Percentiles rank a stretch among this genome's conserved stretches.
Conservation (phyloP, 176 grass and related monocot genomes). For the Ananas comosus region DNA sequence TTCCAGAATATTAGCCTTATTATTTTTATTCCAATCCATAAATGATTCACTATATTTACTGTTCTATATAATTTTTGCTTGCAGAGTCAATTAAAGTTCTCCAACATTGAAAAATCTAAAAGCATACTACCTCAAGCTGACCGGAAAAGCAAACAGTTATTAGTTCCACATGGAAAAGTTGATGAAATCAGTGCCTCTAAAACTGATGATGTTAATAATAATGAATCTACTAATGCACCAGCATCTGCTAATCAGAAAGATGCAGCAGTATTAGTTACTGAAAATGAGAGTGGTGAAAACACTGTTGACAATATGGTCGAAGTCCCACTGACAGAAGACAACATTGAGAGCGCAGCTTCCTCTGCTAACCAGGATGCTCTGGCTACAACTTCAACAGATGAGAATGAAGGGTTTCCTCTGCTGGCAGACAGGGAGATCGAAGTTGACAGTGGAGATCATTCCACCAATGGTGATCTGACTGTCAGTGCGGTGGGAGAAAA, state of each 20-base stretch:
- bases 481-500: slow-evolving; percentile 40
- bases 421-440: slow-evolving; percentile 28
- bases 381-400: slow-evolving; percentile 21
- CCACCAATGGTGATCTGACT: slow-evolving; percentile 30
- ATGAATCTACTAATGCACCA: slow-evolving; percentile 32
- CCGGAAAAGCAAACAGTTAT: slow-evolving; percentile 39
- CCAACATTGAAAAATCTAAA: slow-evolving; percentile 23
- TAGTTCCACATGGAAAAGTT: slow-evolving; percentile 31
- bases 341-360: slow-evolving; percentile 27
- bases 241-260: slow-evolving; percentile 24
- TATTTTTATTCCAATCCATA: not conserved
- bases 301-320: slow-evolving; percentile 25
- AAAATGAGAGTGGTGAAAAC: slow-evolving; percentile 27
- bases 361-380: slow-evolving; percentile 24
- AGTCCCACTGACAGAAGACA: slow-evolving; percentile 28
- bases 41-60: slow-evolving; percentile 9
- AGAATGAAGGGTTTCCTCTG: slow-evolving; percentile 26
- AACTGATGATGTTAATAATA: slow-evolving; percentile 28
- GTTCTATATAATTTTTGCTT: slow-evolving; percentile 16
- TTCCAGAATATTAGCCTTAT: slow-evolving; percentile 9
- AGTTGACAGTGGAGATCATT: slow-evolving; percentile 22
- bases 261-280: slow-evolving; percentile 3
- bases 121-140: slow-evolving; percentile 37
- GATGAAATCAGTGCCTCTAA: slow-evolving; percentile 41
- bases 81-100: slow-evolving; percentile 51